A percentile compares a stretch with the other conserved stretches of the same genome.
phyloP scores from a whole-genome alignment of 345 rosid genomes.

The Sonneratia alba region DNA sequence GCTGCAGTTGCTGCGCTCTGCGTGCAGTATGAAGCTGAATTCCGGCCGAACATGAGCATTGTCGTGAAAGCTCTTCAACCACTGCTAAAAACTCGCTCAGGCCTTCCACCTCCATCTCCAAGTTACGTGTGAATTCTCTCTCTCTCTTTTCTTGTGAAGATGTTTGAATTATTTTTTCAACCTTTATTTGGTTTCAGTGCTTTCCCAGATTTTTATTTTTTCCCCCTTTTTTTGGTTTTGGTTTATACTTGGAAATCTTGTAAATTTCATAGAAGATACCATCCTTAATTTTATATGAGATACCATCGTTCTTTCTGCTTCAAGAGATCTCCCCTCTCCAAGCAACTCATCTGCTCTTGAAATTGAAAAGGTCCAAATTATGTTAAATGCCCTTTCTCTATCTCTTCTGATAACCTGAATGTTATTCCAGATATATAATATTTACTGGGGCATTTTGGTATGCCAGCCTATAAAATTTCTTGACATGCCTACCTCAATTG shows the following conservation, averaged over 20 bases:
- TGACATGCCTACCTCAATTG: background rate
- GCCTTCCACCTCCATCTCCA: constrained; percentile 1
- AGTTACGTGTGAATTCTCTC: background rate
- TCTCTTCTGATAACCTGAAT: background rate
- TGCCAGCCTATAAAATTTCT: background rate
- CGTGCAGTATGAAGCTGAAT: constrained; percentile 4
- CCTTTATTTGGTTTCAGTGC: background rate
- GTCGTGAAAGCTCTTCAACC: constrained; percentile 7
- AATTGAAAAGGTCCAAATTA: background rate
- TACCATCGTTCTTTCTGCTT: background rate
- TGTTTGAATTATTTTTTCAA: background rate
- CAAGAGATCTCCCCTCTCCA: background rate
- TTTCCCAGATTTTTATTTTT: background rate
- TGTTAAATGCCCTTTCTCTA: background rate
- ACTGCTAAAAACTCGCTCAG: background rate
- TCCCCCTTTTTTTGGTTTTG: background rate
- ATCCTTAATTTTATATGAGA: background rate
- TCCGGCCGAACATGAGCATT: constrained; percentile 5
- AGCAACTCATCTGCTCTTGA: background rate
- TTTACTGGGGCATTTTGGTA: background rate
- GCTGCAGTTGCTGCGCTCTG: constrained; percentile 5
- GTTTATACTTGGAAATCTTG: background rate
- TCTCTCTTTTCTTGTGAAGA: background rate
- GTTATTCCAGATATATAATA: background rate
- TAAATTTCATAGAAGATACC: background rate